Percentiles rank a stretch among this genome's conserved stretches.
These are phyloP conservation scores for Chrysochromulina parva DNA, from an alignment of 78 protist genomes.

Conservation along the genomic window DNA sequence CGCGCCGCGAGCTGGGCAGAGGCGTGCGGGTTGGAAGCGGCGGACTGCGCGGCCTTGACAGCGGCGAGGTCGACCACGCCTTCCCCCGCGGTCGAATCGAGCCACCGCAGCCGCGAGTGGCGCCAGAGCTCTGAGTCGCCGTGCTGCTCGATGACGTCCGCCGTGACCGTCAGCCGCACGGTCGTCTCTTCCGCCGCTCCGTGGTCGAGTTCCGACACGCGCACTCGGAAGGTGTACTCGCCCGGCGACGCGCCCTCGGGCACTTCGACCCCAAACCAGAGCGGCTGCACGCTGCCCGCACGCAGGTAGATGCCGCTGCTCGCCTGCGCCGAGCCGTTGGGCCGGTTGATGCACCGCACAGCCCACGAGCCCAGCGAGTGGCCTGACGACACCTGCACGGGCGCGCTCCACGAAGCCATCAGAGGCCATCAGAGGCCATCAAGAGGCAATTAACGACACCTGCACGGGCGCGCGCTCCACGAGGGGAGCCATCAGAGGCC, in stretches of 20 bases:
- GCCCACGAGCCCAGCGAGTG: neutral
- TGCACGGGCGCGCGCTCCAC: neutral
- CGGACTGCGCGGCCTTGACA: neutral
- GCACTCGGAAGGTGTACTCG: neutral
- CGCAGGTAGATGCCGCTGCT: neutral
- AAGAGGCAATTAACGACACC: too few relatives aligned
- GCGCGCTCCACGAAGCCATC: too few relatives aligned
- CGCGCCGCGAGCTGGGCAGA: neutral
- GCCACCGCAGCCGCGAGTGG: conserved; percentile 25
- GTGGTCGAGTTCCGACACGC: neutral
- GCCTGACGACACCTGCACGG: neutral
- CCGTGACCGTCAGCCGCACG: neutral
- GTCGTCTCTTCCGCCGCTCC: too few relatives aligned
- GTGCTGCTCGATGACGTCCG: neutral
- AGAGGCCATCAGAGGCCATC: too few relatives aligned
- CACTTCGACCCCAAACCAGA: neutral
- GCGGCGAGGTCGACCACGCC: neutral
- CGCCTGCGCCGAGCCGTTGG: neutral
- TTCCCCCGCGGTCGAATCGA: neutral
- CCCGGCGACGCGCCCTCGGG: neutral
- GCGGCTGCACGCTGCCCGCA: neutral
- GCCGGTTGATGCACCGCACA: conserved; percentile 9
- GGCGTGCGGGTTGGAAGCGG: neutral
- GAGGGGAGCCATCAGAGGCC: neutral
- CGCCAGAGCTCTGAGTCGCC: neutral